These are phyloP conservation scores for Globisporangium abappressorium DNA, from an alignment of 352 stramenopile species.

Conservation along the genomic window DNA sequence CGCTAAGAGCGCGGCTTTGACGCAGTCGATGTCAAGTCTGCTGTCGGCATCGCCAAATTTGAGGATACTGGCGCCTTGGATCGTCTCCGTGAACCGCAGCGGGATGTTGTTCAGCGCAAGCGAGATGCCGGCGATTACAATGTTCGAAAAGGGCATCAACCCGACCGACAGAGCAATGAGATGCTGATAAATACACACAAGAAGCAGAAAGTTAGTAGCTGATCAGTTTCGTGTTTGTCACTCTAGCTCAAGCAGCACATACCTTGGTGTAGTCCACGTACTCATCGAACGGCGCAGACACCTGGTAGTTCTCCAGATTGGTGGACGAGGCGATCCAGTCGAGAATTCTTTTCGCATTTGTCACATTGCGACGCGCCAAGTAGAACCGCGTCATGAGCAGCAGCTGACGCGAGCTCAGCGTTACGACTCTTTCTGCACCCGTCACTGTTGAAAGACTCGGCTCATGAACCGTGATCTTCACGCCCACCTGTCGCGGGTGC, in stretches of 20 bases:
- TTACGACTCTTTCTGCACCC: not conserved
- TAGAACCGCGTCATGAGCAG: constrained; percentile 9
- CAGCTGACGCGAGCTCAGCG: constrained; percentile 1
- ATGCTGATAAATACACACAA: not conserved
- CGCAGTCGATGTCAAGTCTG: constrained; percentile 13
- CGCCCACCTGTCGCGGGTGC: not conserved
- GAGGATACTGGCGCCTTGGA: not conserved
- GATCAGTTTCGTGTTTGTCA: no score
- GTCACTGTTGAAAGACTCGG: not conserved
- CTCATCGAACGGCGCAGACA: not conserved
- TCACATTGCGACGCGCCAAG: constrained; percentile 1
- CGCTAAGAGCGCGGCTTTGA: constrained; percentile 6
- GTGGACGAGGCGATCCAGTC: not conserved
- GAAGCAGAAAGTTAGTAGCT: not conserved
- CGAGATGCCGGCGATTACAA: constrained; percentile 1
- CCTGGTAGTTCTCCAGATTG: not conserved
- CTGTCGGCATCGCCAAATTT: not conserved
- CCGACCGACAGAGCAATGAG: not conserved
- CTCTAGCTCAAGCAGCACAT: not conserved
- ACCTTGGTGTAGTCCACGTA: constrained; percentile 5
- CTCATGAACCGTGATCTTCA: not conserved
- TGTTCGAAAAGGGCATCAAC: not conserved
- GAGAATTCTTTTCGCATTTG: not conserved
- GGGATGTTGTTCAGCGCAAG: not conserved
- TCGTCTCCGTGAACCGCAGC: constrained; percentile 14